Conservation (phyloP, 495 filamentous ascomycete species). For the Xylaria venustula region DNA sequence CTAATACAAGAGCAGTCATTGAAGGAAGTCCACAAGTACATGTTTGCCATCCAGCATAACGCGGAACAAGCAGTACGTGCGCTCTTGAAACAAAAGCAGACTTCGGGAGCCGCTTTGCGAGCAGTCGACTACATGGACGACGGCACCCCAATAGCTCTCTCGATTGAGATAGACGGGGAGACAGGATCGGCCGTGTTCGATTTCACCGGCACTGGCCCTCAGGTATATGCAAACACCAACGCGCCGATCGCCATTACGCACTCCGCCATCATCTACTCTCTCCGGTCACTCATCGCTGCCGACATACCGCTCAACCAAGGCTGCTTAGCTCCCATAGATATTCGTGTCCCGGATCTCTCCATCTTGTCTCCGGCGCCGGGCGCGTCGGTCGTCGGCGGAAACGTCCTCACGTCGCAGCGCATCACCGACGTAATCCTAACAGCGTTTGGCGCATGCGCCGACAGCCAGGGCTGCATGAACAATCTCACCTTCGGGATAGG, state of each 20-base stretch:
- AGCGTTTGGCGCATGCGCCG: too few species aligned
- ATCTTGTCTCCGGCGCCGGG: too few species aligned
- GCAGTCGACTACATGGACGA: conserved; percentile 91
- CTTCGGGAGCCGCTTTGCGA: conserved; percentile 66
- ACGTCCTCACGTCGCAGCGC: too few species aligned
- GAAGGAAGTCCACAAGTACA: conserved; percentile 86
- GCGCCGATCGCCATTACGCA: not conserved
- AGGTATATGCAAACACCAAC: conserved; percentile 61
- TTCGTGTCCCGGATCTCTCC: too few species aligned
- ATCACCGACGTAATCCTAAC: too few species aligned
- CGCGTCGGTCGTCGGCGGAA: too few species aligned
- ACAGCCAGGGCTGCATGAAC: too few species aligned
- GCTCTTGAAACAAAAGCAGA: conserved; percentile 44
- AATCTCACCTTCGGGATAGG: too few species aligned
- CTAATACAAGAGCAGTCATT: conserved; percentile 85
- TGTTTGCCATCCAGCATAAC: conserved; percentile 85
- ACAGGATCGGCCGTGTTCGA: conserved; percentile 84
- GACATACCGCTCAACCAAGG: too few species aligned
- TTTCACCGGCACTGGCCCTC: conserved; percentile 80
- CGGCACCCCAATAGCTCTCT: conserved; percentile 74
- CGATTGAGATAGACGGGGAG: conserved; percentile 71
- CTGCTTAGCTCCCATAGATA: too few species aligned
- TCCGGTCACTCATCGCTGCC: too few species aligned
- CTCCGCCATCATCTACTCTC: too few species aligned
- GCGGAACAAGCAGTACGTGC: conserved; percentile 64